Base-by-base conservation (phyloP, 257 asterid genomes). In the Vinca minor region DNA sequence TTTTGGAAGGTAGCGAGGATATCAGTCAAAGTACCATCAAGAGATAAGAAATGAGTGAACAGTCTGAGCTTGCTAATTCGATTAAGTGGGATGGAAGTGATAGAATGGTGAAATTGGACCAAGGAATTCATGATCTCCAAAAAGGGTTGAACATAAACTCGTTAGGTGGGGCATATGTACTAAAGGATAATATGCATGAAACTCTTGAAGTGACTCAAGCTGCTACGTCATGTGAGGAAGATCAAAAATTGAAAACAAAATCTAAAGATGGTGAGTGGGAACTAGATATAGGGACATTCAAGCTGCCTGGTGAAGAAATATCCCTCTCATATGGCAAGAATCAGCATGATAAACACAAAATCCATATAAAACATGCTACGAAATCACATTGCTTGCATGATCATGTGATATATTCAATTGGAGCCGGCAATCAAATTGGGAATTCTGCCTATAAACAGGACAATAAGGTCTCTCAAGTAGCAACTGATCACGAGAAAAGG, bases 261-360 rank as follows among this genome's bases (percentile, higher is more conserved):
- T 36, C 62, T 56, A 45, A 63, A 49, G 35, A 67, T 60, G 54
- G 50, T 72, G 74, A 54, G 28, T 56, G 63, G 64, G 81, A 72
- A 63, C 17, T 74, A 18, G 79, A 68, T 74, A 60, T 32, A 63
- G 68, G 71, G 50, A 58, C 35, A 12, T 57, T 49, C 47, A 72
- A 79, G 67, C 54, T 67, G 52, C 66, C 31, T 58, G 71, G 69
- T 63, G 63, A 78, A 67, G 79, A 73, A 75, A 70, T 76, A 42
- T 65, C 60, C 66, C 62, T 52, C 61, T 73, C 72, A 31, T 63
- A 63, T 54, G 58, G 69, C 62, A 73, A 69, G 74, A 70, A 60
- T 61, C 68, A 67, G 62, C 77, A 72, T 62, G 66, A 44, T 67
- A 62, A 60, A 17, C 55, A 41, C 55, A 52, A 56, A 41, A 59